A percentile compares a stretch with the other conserved stretches of the same genome.
Conservation (phyloP, 2,329 filamentous ascomycete genomes). For the Diaporthe destruens region DNA sequence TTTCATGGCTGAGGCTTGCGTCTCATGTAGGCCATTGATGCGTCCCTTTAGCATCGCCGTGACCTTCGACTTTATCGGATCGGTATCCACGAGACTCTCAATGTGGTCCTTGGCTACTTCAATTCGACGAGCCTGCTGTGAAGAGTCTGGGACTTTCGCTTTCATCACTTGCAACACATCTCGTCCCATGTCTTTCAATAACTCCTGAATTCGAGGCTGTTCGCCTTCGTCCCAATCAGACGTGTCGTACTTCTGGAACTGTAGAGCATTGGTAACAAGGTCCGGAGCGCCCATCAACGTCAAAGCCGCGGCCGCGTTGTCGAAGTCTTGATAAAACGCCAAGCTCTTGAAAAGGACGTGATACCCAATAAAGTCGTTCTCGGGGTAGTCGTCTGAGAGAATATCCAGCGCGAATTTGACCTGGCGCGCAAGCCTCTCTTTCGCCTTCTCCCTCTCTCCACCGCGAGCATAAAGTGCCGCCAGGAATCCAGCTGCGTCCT, state of each 20-base stretch:
- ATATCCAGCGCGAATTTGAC: slow-evolving; percentile 36
- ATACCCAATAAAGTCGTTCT: slow-evolving; percentile 41
- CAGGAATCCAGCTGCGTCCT: slow-evolving; percentile 40
- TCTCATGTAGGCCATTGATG: neutral
- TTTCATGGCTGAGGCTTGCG: neutral
- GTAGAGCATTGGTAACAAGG: slow-evolving; percentile 8
- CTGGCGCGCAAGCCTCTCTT: slow-evolving; percentile 17
- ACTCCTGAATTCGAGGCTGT: neutral
- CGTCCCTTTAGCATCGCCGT: neutral
- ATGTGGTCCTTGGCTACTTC: slow-evolving; percentile 41
- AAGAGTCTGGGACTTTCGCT: slow-evolving; percentile 36
- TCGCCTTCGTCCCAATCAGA: neutral
- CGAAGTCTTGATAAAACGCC: slow-evolving; percentile 29
- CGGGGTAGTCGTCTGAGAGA: slow-evolving; percentile 34
- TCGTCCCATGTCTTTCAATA: neutral
- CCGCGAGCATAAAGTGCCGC: slow-evolving; percentile 40
- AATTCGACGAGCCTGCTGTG: slow-evolving; percentile 42
- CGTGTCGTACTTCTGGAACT: slow-evolving; percentile 15
- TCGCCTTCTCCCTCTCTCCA: slow-evolving; percentile 40
- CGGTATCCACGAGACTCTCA: slow-evolving; percentile 37
- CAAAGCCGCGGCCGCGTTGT: slow-evolving; percentile 31
- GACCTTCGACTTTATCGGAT: neutral
- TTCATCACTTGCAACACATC: slow-evolving; percentile 23
- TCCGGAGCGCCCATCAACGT: slow-evolving; percentile 31
- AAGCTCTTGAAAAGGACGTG: slow-evolving; percentile 29